Conservation (phyloP, 495 filamentous ascomycete species). For the Lasiosphaeria miniovina region DNA sequence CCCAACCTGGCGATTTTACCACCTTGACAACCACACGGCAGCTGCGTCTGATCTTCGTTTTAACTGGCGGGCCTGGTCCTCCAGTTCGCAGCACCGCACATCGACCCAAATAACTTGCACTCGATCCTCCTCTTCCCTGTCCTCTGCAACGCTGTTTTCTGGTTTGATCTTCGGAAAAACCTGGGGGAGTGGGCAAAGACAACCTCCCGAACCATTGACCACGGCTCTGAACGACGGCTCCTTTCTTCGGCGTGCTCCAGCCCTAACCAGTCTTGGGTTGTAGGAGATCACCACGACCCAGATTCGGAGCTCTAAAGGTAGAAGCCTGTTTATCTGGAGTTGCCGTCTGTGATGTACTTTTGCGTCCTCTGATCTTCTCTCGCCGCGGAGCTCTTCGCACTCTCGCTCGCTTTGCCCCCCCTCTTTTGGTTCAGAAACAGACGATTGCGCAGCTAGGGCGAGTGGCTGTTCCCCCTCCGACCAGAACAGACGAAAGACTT, state of each 20-base stretch:
- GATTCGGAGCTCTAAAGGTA: conserved; percentile 19
- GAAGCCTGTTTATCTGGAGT: conserved; percentile 21
- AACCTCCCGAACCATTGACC: conserved; percentile 1
- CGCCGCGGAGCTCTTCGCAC: conserved; percentile 14
- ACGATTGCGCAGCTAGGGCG: conserved; percentile 18
- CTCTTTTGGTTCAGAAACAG: neutral
- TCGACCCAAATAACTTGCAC: conserved; percentile 18
- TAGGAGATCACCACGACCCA: conserved; percentile 26
- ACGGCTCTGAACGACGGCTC: conserved; percentile 13
- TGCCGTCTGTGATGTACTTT: conserved; percentile 19
- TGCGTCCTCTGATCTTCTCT: conserved; percentile 19
- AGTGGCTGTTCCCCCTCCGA: conserved; percentile 13
- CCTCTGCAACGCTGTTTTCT: conserved; percentile 11
- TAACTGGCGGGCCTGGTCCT: conserved; percentile 26
- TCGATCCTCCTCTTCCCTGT: conserved; percentile 15
- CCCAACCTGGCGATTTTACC: conserved; percentile 12
- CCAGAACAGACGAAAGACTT: conserved; percentile 10
- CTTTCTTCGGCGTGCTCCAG: conserved; percentile 11
- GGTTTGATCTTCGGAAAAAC: conserved; percentile 33
- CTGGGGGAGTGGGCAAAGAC: conserved; percentile 15
- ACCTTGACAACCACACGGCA: conserved; percentile 8
- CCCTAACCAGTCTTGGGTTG: conserved; percentile 18
- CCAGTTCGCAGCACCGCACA: conserved; percentile 26
- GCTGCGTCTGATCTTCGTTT: conserved; percentile 34
- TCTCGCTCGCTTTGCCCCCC: conserved; percentile 13